phyloP scores from a whole-genome alignment of 1,139 yeast genomes.

The Taiozyma sp. region DNA sequence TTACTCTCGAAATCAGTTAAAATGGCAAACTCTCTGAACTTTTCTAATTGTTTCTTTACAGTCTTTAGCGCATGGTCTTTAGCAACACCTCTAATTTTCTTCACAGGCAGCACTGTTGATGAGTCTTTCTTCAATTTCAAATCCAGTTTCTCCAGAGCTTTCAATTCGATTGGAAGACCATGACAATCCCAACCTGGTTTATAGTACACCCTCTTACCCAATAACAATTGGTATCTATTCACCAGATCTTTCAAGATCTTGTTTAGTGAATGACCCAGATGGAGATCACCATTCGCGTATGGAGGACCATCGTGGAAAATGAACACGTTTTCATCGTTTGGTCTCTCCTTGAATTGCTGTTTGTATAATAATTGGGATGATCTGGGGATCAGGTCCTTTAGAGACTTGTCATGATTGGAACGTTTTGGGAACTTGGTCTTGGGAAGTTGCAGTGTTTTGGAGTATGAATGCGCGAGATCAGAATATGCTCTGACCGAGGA shows the following conservation, averaged over 20 bases:
- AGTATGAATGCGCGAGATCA: conserved; percentile 21
- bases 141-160: conserved; percentile 55
- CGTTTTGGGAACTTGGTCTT: conserved; percentile 46
- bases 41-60: conserved; percentile 55
- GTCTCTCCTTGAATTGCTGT: conserved; percentile 26
- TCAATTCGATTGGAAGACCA: conserved; percentile 92
- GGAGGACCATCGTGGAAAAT: conserved; percentile 97
- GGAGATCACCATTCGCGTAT: conserved; percentile 92
- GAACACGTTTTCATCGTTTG: conserved; percentile 40
- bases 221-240: conserved; percentile 61
- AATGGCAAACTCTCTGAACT: conserved; percentile 68
- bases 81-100: conserved; percentile 62
- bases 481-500: background rate
- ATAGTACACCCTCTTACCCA: conserved; percentile 61
- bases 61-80: conserved; percentile 62
- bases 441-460: conserved; percentile 37
- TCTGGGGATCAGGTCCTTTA: conserved; percentile 30
- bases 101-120: conserved; percentile 32
- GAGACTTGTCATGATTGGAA: conserved; percentile 33
- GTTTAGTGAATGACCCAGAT: conserved; percentile 90
- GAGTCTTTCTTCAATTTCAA: conserved; percentile 32
- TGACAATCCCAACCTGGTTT: conserved; percentile 99
- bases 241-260: conserved; percentile 85
- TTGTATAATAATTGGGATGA: conserved; percentile 31
- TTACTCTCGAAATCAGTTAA: conserved; percentile 77